Evolutionary conservation across 2,329 filamentous ascomycete genomes (phyloP).

Genomic region (Thielaviopsis musarum): DNA sequence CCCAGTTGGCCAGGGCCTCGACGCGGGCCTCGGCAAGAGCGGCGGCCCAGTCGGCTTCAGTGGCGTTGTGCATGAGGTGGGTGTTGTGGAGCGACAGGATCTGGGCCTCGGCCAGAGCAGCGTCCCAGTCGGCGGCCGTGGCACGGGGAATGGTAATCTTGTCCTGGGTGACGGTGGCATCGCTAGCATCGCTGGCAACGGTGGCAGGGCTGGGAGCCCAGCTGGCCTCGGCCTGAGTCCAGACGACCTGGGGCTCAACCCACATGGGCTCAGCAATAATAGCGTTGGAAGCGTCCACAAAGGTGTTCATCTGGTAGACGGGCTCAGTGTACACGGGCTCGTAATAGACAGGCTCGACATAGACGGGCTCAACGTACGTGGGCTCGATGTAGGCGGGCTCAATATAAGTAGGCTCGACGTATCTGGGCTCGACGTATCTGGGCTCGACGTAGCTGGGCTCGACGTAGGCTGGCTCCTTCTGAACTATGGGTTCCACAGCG

Average conservation of each 20-base stretch:
- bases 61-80: constrained; percentile 10
- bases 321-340: background rate
- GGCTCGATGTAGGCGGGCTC: constrained; percentile 4
- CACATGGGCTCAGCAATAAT: background rate
- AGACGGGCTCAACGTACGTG: constrained; percentile 1
- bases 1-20: constrained; percentile 16
- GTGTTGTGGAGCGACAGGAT: background rate
- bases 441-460: background rate
- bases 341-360: background rate
- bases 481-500: background rate
- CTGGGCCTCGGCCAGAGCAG: background rate
- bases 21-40: constrained; percentile 22
- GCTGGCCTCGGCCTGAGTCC: background rate
- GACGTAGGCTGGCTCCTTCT: background rate
- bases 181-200: constrained; percentile 8
- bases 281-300: background rate
- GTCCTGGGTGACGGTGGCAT: constrained; percentile 12
- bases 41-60: constrained; percentile 21
- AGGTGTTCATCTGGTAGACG: background rate
- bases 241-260: background rate
- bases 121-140: constrained; percentile 14
- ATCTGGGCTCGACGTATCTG: background rate
- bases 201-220: constrained; percentile 12
- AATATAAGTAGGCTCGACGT: background rate
- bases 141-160: constrained; percentile 14